phyloP scores from a whole-genome alignment of 176 grass and related monocot genomes.

The Rhynchospora tenuis region DNA sequence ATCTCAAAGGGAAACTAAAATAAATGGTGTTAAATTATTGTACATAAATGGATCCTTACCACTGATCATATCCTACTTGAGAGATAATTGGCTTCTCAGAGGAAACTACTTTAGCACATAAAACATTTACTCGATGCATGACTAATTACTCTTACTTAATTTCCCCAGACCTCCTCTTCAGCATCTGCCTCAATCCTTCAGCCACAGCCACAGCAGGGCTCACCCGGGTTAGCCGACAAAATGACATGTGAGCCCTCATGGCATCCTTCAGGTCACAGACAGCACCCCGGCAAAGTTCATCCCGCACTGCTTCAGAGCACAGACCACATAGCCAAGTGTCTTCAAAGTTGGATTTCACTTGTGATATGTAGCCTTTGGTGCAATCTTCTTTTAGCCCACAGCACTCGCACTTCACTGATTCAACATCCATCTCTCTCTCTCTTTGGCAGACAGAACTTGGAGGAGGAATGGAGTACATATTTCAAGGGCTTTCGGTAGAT shows the following conservation, averaged over 20 bases:
- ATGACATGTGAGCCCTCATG: slow-evolving; percentile 42
- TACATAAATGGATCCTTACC: background rate
- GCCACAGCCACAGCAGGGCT: slow-evolving; percentile 45
- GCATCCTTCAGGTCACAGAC: slow-evolving; percentile 33
- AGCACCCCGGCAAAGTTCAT: slow-evolving; percentile 28
- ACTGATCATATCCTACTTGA: background rate
- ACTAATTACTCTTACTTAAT: background rate
- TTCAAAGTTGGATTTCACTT: slow-evolving; percentile 45
- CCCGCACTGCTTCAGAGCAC: slow-evolving; percentile 49
- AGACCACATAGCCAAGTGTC: slow-evolving; percentile 61
- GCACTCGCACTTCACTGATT: slow-evolving; percentile 40
- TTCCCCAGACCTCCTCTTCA: slow-evolving; percentile 37
- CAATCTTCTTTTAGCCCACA: slow-evolving; percentile 56
- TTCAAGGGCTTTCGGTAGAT: background rate
- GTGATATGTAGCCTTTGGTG: slow-evolving; percentile 51
- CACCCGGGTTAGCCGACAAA: slow-evolving; percentile 44
- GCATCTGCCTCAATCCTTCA: slow-evolving; percentile 67
- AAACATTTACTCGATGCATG: background rate
- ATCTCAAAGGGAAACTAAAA: background rate
- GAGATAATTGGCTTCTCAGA: background rate
- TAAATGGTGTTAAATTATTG: background rate
- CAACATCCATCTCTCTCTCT: slow-evolving; percentile 34
- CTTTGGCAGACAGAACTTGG: background rate
- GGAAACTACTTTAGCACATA: background rate
- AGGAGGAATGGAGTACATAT: background rate